These are phyloP conservation scores for Zalerion maritima DNA, from an alignment of 495 filamentous ascomycete species.

Conservation along the genomic window DNA sequence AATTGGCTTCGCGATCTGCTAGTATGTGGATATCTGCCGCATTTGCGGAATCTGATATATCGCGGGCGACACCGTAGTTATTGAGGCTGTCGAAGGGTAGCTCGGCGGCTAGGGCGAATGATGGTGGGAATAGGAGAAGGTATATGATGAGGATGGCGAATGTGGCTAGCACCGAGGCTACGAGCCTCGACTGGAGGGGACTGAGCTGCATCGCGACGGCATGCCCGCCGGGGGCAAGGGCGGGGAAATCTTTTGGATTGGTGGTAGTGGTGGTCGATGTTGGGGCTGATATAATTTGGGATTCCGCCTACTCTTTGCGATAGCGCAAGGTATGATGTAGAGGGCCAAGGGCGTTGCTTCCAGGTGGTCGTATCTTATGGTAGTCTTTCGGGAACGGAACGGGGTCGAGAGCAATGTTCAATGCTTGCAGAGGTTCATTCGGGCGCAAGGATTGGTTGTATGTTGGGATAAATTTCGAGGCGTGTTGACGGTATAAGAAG, in stretches of 20 bases:
- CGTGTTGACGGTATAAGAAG: too few relatives aligned
- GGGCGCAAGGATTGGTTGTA: too few relatives aligned
- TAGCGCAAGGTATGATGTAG: too few relatives aligned
- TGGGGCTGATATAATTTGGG: too few relatives aligned
- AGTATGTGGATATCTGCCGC: slow-evolving; percentile 16
- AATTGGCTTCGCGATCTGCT: slow-evolving; percentile 11
- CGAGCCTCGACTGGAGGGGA: slow-evolving; percentile 53
- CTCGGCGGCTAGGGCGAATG: slow-evolving; percentile 46
- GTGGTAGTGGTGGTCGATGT: not conserved
- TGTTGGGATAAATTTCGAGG: too few relatives aligned
- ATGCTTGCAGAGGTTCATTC: too few relatives aligned
- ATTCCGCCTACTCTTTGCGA: too few relatives aligned
- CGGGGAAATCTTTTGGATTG: slow-evolving; percentile 1
- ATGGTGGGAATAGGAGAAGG: slow-evolving; percentile 36
- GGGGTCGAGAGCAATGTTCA: too few relatives aligned
- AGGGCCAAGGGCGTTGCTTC: too few relatives aligned
- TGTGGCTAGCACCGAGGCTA: slow-evolving; percentile 45
- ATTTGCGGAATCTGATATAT: slow-evolving; percentile 12
- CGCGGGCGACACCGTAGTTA: slow-evolving; percentile 21
- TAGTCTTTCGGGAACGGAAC: too few relatives aligned
- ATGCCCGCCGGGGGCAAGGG: slow-evolving; percentile 25
- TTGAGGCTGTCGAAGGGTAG: slow-evolving; percentile 20
- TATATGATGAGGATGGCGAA: slow-evolving; percentile 40
- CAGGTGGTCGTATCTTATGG: too few relatives aligned
- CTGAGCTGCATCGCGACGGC: slow-evolving; percentile 42